Evolutionary conservation across 305 asterid genomes (phyloP), one percentile per base, ranked within the genome.

Genomic region (Fraxinus nigra): DNA sequence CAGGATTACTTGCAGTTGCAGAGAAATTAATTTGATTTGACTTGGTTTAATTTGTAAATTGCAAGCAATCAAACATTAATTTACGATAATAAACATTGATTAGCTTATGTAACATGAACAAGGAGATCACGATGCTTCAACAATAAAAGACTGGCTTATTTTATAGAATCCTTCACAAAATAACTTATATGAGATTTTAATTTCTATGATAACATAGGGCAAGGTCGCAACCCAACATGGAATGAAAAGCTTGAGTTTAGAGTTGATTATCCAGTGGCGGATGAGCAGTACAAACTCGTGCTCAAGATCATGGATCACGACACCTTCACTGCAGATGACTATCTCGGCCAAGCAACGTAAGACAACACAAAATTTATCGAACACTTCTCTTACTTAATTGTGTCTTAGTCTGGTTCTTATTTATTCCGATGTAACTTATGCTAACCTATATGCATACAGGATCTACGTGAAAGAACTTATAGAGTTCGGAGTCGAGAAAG

Each of bases 221-320:
- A 87, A 79, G 97, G 97, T 2, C 85, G 84, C 14, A 84, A 11
- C 1, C 93, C 92, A 3, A 80, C 38, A 72, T 93, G 98, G 98
- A 89, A 93, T 24, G 93, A 93, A 79, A 87, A 85, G 78, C 91
- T 93, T 35, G 89, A 54, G 33, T 93, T 93, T 81, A 87, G 83
- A 79, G 35, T 65, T 8, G 89, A 88, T 48, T 84, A 82, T 80
- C 91, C 89, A 4, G 79, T 82, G 8, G 84, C 86, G 56, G 48
- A 86, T 77, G 67, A 84, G 9, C 84, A 86, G 24, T 83, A 82
- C 82, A 86, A 88, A 63, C 91, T 88, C 24, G 40, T 82, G 28
- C 86, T 88, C 80, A 88, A 82, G 80, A 38, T 88, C 30, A 86
- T 86, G 91, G 91, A 86, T 82, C 81, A 88, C 24, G 91, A 88